Percentiles rank a stretch among this genome's conserved stretches.
These are phyloP conservation scores for Dothidotthia symphoricarpi DNA, from an alignment of 2,329 filamentous ascomycete species.

Conservation along the genomic window DNA sequence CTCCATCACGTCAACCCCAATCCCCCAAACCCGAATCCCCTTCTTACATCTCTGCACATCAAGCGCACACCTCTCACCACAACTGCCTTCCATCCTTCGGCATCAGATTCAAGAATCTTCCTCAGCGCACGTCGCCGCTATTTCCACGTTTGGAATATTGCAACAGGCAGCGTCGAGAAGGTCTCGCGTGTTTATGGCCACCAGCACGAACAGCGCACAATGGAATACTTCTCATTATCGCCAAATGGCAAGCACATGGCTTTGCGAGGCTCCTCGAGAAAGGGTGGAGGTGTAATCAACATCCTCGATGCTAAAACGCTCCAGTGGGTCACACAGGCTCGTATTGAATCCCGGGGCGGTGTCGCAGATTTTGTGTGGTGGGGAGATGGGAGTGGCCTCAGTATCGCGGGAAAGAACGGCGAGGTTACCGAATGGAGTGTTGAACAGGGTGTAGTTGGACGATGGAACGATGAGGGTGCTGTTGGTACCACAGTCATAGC, in stretches of 20 bases:
- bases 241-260: conserved; percentile 86
- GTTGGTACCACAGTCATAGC: conserved; percentile 80
- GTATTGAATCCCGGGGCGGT: conserved; percentile 77
- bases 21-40: conserved; percentile 76
- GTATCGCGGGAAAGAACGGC: conserved; percentile 79
- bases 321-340: conserved; percentile 83
- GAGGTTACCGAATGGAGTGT: conserved; percentile 89
- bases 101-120: conserved; percentile 74
- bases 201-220: conserved; percentile 77
- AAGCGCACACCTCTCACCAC: conserved; percentile 79
- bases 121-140: conserved; percentile 84
- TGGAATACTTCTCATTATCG: conserved; percentile 87
- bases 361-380: conserved; percentile 94
- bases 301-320: conserved; percentile 74
- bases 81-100: conserved; percentile 70
- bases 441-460: conserved; percentile 65
- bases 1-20: conserved; percentile 83
- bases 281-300: conserved; percentile 86
- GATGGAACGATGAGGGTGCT: conserved; percentile 89
- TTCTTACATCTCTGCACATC: conserved; percentile 86
- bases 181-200: conserved; percentile 73
- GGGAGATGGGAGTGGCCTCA: conserved; percentile 77
- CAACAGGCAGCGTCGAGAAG: conserved; percentile 78
- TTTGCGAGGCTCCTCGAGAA: conserved; percentile 73
- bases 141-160: conserved; percentile 92